Percentiles rank a stretch among this genome's conserved stretches.
Conservation (phyloP, 2,329 filamentous ascomycete genomes). For the Ramichloridium luteum region DNA sequence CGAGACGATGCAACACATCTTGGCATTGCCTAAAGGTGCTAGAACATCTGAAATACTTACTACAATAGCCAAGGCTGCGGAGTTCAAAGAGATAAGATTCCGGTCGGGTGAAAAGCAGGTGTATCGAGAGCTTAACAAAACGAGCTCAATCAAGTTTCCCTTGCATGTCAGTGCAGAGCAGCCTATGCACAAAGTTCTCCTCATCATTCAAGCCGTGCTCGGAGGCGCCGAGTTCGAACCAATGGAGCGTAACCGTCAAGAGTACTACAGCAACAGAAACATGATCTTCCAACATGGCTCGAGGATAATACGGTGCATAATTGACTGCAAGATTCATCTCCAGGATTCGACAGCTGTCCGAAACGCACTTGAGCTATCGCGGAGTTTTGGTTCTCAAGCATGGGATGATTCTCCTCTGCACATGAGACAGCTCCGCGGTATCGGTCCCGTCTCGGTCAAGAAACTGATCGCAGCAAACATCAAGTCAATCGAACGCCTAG, state of each 20-base stretch:
- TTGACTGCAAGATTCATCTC: constrained; percentile 55
- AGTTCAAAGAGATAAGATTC: constrained; percentile 62
- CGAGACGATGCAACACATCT: constrained; percentile 61
- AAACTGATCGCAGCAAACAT: constrained; percentile 64
- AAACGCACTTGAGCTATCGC: constrained; percentile 62
- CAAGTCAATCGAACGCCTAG: constrained; percentile 57
- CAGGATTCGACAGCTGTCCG: constrained; percentile 56
- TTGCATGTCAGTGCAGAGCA: constrained; percentile 55
- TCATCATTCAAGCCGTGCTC: constrained; percentile 65
- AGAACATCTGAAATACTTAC: constrained; percentile 56
- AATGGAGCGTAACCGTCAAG: constrained; percentile 41
- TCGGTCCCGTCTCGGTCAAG: constrained; percentile 63
- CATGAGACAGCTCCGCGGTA: constrained; percentile 67
- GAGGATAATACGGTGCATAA: constrained; percentile 60
- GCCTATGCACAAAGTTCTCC: constrained; percentile 60
- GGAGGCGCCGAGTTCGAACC: constrained; percentile 51
- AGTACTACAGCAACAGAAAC: constrained; percentile 48
- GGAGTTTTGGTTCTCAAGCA: constrained; percentile 59
- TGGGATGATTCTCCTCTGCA: constrained; percentile 79
- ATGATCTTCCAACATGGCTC: constrained; percentile 57
- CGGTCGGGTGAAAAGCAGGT: constrained; percentile 55
- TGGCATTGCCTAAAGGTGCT: constrained; percentile 49
- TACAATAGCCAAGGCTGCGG: constrained; percentile 52
- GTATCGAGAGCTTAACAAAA: constrained; percentile 62
- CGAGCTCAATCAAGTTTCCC: constrained; percentile 54